Base-by-base conservation (phyloP, 176 grass and related monocot species). In the maize (Zea mays) region DNA sequence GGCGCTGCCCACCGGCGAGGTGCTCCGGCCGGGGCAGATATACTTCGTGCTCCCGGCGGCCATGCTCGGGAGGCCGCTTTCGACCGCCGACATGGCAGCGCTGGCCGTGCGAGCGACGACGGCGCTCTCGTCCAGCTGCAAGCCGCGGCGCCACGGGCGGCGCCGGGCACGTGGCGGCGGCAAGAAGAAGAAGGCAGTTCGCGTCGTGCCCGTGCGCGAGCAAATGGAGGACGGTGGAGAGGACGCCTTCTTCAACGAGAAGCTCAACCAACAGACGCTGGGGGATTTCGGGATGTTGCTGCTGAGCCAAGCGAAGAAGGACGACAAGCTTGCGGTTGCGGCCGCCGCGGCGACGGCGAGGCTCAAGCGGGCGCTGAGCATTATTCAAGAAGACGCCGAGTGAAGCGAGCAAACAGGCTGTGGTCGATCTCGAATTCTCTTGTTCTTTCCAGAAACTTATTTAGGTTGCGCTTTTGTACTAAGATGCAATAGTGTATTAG, bases 41-140 rank as follows among this genome's bases (percentile, higher is more conserved):
- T 92, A 92, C 58, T 89, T 92, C 80, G 49, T 86, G 15, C 90
- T 92, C 15, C 90, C 90, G 12, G 27, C 14, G 12, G 81, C 72
- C 10, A 83, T 83, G 83, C 57, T 52, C 9, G 65, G 59, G 6
- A 48, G 43, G 34, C 48, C 49, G 8, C 76, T 92, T 10, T 75
- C 86, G 1, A 54, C 39, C 54, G 44, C 54, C 9, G 90, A 86
- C 35, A 89, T 92, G 67, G 75, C 80, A 1, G 75, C 83, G 27
- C 64, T 92, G 0, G 90, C 90, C 1, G 75, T 78, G 13, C 80
- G 77, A 10, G 90, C 86, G 11, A 89, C 60, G 62, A 48, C 84
- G 12, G 90, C 83, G 10, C 81, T 92, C 39, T 35, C 48, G 14
- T 70, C 44, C 10, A 34, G 20, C 43, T 3, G 5, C 43, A 50